Base-by-base conservation (phyloP, 805 yeast genomes). In the Debaryomyces castellii region DNA sequence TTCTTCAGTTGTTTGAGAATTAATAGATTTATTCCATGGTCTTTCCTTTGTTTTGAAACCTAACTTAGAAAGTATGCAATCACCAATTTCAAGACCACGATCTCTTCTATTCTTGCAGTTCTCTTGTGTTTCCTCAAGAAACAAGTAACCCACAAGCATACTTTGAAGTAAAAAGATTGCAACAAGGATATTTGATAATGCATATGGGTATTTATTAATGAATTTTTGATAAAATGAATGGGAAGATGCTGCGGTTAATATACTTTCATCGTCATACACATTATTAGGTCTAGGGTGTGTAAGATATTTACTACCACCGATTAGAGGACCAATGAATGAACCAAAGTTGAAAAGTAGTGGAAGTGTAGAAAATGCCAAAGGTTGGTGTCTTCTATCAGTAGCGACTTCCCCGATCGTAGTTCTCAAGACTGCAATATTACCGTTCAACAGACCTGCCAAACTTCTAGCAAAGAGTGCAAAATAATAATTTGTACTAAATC, bases 341-440 rank as follows among this genome's bases (percentile, higher is more conserved):
- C 88, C 89, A 17, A 81, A 51, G 55, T 82, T 82, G 76, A 80
- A 83, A 11, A 83, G 62, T 30, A 83, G 59, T 0, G 89, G 87
- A 62, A 83, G 68, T 2, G 80, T 76, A 35, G 82, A 73, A 53
- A 83, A 81, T 1, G 87, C 87, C 7, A 81, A 45, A 8, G 85
- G 83, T 58, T 82, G 86, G 55, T 82, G 87, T 28, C 69, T 66
- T 43, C 80, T 67, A 46, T 82, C 78, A 5, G 64, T 60, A 3
- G 85, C 83, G 12, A 80, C 61, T 55, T 83, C 89, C 2, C 87
- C 88, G 38, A 83, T 68, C 40, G 74, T 63, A 0, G 88, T 83
- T 58, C 88, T 64, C 25, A 83, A 56, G n/a, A 83, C 86, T 0
- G 83, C 82, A 7, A 81, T 78, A 56, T 83, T 83, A 5, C 87